Evolutionary conservation across 2,329 filamentous ascomycete genomes (phyloP), one percentile per base, ranked within the genome.

Genomic region (Colletotrichum theobromicola): DNA sequence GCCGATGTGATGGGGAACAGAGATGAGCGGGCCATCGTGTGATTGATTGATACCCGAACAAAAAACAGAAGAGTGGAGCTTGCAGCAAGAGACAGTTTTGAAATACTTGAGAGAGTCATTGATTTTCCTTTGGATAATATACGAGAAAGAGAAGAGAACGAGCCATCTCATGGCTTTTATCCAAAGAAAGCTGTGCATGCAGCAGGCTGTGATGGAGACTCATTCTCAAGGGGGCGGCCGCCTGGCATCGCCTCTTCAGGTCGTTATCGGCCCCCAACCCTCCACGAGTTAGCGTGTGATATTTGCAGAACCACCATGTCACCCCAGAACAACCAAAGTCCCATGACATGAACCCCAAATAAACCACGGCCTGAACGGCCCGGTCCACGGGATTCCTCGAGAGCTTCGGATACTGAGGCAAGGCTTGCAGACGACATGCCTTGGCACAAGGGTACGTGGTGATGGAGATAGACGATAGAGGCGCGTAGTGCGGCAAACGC

Each of bases 1-100:
- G 34, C 72, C 55, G 72, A 72, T 15, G 68, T 61, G 34, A 72
- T n/a, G 6, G 68, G 62, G 62, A 74, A 74, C 5, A 74, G 16
- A 24, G 72, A 74, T 2, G 34, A 57, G 18, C 57, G 46, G 12
- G 72, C 42, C 72, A 74, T 74, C 21, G 9, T 53, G 26, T 28
- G 61, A 24, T 46, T 37, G 50, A 26, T 30, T 61, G 57, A 58
- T 32, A n/a, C 16, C 10, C 21, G 30, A 21, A 34, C 57, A 34
- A 61, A 12, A 15, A 34, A 30, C 24, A 34, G 57, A 32, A 32
- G 13, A 60, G 12, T 32, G 57, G 57, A 21, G 57, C 1, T 60
- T 32, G 57, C 32, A 3, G 26, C 30, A 26, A 34, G 21, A 15
- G 12, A 26, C 4, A 67, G 64, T 26, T 24, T 24, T 0, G 50